Evolutionary conservation across 495 filamentous ascomycete genomes (phyloP).

Genomic region (Polyplosphaeria fusca): DNA sequence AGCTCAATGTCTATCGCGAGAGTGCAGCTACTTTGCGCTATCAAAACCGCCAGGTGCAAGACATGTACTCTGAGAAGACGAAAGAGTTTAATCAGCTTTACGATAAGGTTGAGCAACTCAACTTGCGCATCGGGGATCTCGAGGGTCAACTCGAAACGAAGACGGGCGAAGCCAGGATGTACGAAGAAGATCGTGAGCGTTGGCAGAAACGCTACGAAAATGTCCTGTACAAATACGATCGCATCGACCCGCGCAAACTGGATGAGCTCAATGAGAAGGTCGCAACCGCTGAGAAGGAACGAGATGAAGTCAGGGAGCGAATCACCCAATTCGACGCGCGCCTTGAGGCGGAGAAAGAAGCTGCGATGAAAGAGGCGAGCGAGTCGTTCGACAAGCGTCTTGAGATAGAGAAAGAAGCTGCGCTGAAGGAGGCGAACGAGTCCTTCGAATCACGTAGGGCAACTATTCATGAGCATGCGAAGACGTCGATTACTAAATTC

Average conservation of each 20-base stretch:
- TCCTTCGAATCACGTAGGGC: background rate
- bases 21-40: constrained; percentile 83
- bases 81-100: constrained; percentile 70
- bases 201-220: constrained; percentile 93
- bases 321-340: constrained; percentile 51
- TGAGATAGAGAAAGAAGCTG: no score
- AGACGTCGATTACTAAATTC: background rate
- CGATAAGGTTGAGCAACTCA: constrained; percentile 74
- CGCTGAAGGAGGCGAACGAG: background rate
- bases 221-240: constrained; percentile 92
- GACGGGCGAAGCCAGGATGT: constrained; percentile 78
- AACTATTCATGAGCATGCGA: background rate
- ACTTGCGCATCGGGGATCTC: constrained; percentile 71
- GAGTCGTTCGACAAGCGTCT: constrained; percentile 47
- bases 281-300: constrained; percentile 63
- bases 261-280: constrained; percentile 76
- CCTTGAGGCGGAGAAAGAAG: constrained; percentile 50
- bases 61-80: constrained; percentile 68
- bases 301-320: constrained; percentile 62
- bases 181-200: constrained; percentile 82
- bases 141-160: constrained; percentile 74
- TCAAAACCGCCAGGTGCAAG: constrained; percentile 74
- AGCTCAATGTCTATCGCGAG: constrained; percentile 91
- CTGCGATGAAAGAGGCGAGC: constrained; percentile 11
- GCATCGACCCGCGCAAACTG: constrained; percentile 86